Evolutionary conservation across 2,329 filamentous ascomycete genomes (phyloP).

Genomic region (Exophiala xenobiotica): DNA sequence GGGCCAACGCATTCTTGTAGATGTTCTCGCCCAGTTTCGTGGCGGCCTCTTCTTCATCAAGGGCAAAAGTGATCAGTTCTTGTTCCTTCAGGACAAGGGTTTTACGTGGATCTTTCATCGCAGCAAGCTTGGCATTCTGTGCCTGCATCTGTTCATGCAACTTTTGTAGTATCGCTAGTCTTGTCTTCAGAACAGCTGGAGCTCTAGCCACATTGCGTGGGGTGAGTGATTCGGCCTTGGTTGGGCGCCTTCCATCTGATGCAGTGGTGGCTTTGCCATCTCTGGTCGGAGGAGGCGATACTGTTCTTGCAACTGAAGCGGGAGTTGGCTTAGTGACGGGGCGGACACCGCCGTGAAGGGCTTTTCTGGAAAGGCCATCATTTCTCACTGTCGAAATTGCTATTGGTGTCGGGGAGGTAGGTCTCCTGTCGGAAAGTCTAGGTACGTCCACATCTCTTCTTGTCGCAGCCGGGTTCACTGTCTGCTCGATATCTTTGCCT

Average conservation of each 20-base stretch:
- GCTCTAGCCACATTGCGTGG: slow-evolving; percentile 46
- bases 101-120: slow-evolving; percentile 34
- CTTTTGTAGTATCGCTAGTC: slow-evolving; percentile 45
- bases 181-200: slow-evolving; percentile 43
- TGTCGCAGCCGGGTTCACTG: not conserved
- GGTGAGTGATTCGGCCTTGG: slow-evolving; percentile 43
- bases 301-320: slow-evolving; percentile 19
- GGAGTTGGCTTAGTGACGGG: slow-evolving; percentile 4
- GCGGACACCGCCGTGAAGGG: not conserved
- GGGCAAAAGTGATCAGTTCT: slow-evolving; percentile 46
- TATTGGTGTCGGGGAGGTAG: no score
- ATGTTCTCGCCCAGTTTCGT: slow-evolving; percentile 57
- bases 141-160: slow-evolving; percentile 44
- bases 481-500: not conserved
- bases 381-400: no score
- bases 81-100: slow-evolving; percentile 41
- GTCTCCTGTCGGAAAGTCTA: no score
- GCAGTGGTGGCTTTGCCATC: slow-evolving; percentile 1
- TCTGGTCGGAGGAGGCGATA: slow-evolving; percentile 19
- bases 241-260: slow-evolving; percentile 32
- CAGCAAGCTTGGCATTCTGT: slow-evolving; percentile 42
- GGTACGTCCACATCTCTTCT: not conserved
- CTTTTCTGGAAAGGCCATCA: no score
- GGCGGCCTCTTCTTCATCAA: slow-evolving; percentile 71
- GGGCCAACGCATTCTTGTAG: slow-evolving; percentile 82